Base-by-base conservation (phyloP, 805 yeast species). In the Debaryomyces maramus region DNA sequence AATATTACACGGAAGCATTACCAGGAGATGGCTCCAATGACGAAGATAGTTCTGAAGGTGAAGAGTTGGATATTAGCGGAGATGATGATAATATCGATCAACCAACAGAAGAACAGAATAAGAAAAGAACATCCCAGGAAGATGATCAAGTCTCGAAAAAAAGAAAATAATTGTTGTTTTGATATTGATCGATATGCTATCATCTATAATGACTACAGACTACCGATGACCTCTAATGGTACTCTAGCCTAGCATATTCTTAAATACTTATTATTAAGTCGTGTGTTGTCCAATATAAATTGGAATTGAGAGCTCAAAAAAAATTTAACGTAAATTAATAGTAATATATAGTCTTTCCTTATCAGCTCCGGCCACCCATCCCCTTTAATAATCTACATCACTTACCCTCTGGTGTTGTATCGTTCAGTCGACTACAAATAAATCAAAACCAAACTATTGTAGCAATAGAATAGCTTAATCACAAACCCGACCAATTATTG, bases 1-100 rank as follows among this genome's bases (percentile, higher is more conserved):
- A 84, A 51, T 84, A 86, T 56, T 91, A 83, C 52, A 81, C 87
- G 5, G 81, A 82, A 53, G 89, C 90, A 0, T 68, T 81, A 47
- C 85, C 86, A 36, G 79, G 77, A 0, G 54, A 72, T 3, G 77
- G 76, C 30, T 81, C 73, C 18, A 83, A 80, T 39, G 56, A 51
- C 29, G 54, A 48, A 19, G 72, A 65, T 39, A 56, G 63, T 9
- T 63, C 70, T 1, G 80, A 75, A 37, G 77, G 79, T 18, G 80
- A 74, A 46, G 79, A 71, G 45, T 60, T 74, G 47, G 80, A 74
- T 46, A 53, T 75, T 28, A 77, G 81, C 47, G 84, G 73, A 26
- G 81, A 77, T n/a, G 77, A 75, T 5, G 36, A 33, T 14, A 29
- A 33, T 14, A 29, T n/a, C 2, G 29, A 21, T 11, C n/a, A n/a